Evolutionary conservation across 345 rosid genomes (phyloP).

Genomic region (Euphorbia pulcherrima): DNA sequence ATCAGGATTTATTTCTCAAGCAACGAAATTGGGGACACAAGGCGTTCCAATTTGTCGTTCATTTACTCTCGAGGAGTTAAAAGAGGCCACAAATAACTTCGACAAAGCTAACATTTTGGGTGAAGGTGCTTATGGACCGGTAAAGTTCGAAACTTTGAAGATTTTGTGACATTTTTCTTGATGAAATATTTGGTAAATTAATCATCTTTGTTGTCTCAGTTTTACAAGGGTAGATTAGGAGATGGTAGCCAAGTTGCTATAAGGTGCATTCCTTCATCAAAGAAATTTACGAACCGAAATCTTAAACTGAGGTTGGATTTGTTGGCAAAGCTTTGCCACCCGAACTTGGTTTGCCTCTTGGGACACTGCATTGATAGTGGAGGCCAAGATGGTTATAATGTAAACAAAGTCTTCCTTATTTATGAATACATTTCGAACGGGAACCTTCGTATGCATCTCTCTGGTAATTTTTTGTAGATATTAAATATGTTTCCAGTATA

Average conservation of each 20-base stretch:
- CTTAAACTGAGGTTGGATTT: slow-evolving; percentile 47
- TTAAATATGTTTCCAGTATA: background rate
- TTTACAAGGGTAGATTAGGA: slow-evolving; percentile 42
- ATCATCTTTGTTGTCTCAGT: slow-evolving; percentile 23
- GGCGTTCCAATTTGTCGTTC: slow-evolving; percentile 36
- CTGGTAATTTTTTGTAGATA: slow-evolving; percentile 29
- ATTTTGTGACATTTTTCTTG: background rate
- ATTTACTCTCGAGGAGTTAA: slow-evolving; percentile 39
- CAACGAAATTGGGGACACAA: slow-evolving; percentile 28
- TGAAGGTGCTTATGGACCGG: slow-evolving; percentile 47
- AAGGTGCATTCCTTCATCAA: slow-evolving; percentile 45
- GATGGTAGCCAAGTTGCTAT: slow-evolving; percentile 44
- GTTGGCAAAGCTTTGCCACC: slow-evolving; percentile 51
- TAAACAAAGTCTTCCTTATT: slow-evolving; percentile 39
- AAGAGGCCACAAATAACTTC: slow-evolving; percentile 44
- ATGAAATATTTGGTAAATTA: background rate
- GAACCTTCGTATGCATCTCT: slow-evolving; percentile 39
- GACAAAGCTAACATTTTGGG: slow-evolving; percentile 34
- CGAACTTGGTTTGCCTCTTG: slow-evolving; percentile 48
- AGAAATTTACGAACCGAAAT: slow-evolving; percentile 39
- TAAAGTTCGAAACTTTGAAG: slow-evolving; percentile 16
- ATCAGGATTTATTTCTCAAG: slow-evolving; percentile 35
- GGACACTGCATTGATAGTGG: slow-evolving; percentile 50
- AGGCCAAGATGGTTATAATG: slow-evolving; percentile 34
- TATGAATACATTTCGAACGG: slow-evolving; percentile 43